Evolutionary conservation across 768 basidiomycete species (phyloP), one percentile per base, ranked within the genome.

Genomic region (Lactifluus echinatus): DNA sequence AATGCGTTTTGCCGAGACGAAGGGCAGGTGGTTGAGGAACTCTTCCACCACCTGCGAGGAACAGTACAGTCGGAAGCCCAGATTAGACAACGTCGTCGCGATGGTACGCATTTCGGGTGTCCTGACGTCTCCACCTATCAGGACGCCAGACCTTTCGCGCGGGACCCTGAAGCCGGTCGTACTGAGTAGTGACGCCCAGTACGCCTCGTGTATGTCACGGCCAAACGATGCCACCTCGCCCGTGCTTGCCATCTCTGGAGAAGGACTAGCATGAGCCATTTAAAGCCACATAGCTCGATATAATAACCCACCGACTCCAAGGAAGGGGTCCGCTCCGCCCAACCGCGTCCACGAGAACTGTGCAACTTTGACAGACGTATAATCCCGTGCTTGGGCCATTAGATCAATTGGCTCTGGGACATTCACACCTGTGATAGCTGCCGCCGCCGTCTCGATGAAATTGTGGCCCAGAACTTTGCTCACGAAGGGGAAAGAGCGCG

Each of bases 341-440:
- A 99, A 69, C 40, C 95, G 87, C 47, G 94, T 97, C 96, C 95
- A 99, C 11, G 89, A 93, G 76, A 99, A 98, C 67, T 97, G 95
- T 11, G 96, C 86, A 45, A 96, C 93, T 75, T 99, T 98, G 79
- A 99, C 89, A 8, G 93, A 86, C 15, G 86, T 88, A 70, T 98
- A 98, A 68, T 94, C 86, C 26, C 92, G 79, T 69, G 86, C 79
- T 70, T 87, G 78, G 53, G 84, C 79, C 94, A 98, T 98, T 57
- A 94, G 72, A 67, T 99, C 94, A 24, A 94, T 72, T 6, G 96
- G 89, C 61, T 85, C 87, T 2, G 96, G 96, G 0, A 98, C 91
- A 62, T 92, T 77, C 57, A 87, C 78, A 53, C 83, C 86, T 19
- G 87, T 80, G 63, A 95, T 95, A 19, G 93, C 93, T 24, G 84